Evolutionary conservation across 2,329 filamentous ascomycete genomes (phyloP).

Genomic region (Penicillium sp.): DNA sequence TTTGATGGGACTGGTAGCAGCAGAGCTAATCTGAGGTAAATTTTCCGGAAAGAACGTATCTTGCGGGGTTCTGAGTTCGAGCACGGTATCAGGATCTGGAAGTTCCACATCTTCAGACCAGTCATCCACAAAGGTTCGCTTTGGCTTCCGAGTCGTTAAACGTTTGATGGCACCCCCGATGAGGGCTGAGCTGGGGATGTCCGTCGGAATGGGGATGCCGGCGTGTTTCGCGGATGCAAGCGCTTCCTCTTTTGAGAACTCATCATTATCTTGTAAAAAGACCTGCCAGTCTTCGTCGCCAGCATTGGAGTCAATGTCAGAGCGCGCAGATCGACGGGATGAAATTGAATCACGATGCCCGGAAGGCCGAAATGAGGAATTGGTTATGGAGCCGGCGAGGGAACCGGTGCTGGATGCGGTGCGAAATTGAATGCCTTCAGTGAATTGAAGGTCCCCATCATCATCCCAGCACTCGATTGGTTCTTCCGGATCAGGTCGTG

Average conservation of each 20-base stretch:
- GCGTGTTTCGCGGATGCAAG: slow-evolving; percentile 85
- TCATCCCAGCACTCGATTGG: slow-evolving; percentile 56
- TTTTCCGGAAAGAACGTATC: slow-evolving; percentile 68
- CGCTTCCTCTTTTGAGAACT: slow-evolving; percentile 79
- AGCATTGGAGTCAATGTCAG: slow-evolving; percentile 75
- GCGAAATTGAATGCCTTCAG: slow-evolving; percentile 51
- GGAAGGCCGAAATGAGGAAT: slow-evolving; percentile 47
- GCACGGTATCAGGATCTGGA: slow-evolving; percentile 58
- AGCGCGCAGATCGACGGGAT: slow-evolving; percentile 79
- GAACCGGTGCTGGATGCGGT: slow-evolving; percentile 51
- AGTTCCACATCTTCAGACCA: slow-evolving; percentile 80
- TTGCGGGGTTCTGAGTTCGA: slow-evolving; percentile 69
- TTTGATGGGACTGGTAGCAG: slow-evolving; percentile 45
- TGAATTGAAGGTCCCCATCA: slow-evolving; percentile 52
- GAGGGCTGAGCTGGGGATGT: slow-evolving; percentile 85
- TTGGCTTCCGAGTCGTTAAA: slow-evolving; percentile 74
- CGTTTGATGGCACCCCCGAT: slow-evolving; percentile 92
- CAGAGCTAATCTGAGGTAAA: slow-evolving; percentile 67
- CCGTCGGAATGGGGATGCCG: slow-evolving; percentile 86
- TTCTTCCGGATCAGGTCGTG: slow-evolving; percentile 39
- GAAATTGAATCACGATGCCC: slow-evolving; percentile 75
- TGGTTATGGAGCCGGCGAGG: slow-evolving; percentile 50
- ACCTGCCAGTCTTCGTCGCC: slow-evolving; percentile 88
- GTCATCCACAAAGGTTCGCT: slow-evolving; percentile 75
- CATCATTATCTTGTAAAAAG: slow-evolving; percentile 81